Base-by-base conservation (phyloP, 164 flowering plant genomes). In the Liquidambar formosana region DNA sequence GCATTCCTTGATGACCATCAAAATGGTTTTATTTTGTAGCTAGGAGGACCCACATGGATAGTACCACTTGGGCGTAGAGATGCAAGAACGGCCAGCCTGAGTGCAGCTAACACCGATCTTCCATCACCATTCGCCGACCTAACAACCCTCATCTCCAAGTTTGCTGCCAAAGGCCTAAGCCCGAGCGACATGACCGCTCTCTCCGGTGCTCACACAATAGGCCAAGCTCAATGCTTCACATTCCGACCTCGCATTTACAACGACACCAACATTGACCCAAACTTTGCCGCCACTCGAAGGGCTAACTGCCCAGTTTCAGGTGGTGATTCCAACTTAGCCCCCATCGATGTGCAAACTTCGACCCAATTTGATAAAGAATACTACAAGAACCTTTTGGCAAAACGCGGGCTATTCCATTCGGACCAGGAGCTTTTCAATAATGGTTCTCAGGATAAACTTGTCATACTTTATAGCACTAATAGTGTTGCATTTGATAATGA, bases 391-490 rank as follows among this genome's bases (percentile, higher is more conserved):
- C 67, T 89, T 1, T 38, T 79, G 56, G 63, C 48, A 23, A 52
- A 26, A 21, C 77, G 73, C 0, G 90, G 93, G 19, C 80, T 89
- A 8, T 76, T 89, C 19, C 83, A 80, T 25, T 86, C 93, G 0
- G 93, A 86, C 47, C 94, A 89, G 65, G 89, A 70, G 69, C 76
- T 89, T 48, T 80, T 83, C 70, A 84, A 78, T 18, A 73, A 73
- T 26, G 88, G 87, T 0, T 68, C 83, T 0, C 75, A 75, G 26
- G 85, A 80, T 65, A 65, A 74, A 0, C 11, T 79, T 33, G 91
- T 82, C 9, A 65, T 54, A 66, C n/a, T 61, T 8, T 88, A 81
- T 54, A 69, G 77, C 33, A 11, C 10, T 0, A 73, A 75, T 23
- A 15, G n/a, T 52, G 70, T 18, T 4, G 52, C 38, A 10, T 88